These are phyloP conservation scores for Phanerodontia chrysosporium DNA, from an alignment of 768 basidiomycete genomes.

Conservation along the genomic window DNA sequence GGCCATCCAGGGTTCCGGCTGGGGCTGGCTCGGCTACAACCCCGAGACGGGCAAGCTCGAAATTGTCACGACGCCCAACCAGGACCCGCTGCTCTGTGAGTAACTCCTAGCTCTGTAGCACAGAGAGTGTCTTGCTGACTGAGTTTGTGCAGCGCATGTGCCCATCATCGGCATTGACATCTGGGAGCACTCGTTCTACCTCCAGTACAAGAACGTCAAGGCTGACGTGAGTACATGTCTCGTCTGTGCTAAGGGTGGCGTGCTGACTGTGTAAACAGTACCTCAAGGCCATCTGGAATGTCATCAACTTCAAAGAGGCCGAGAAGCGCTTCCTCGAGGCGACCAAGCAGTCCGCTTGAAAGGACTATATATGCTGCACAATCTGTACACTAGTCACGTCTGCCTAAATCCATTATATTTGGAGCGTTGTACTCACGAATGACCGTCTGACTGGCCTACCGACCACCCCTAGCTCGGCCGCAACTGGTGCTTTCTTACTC, in stretches of 20 bases:
- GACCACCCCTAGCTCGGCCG: no score
- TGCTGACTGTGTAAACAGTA: constrained; percentile 48
- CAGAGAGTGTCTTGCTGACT: constrained; percentile 33
- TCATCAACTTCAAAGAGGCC: constrained; percentile 94
- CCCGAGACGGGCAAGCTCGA: constrained; percentile 68
- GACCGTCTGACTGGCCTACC: no score
- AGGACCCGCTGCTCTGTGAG: constrained; percentile 83
- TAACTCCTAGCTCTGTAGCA: constrained; percentile 37
- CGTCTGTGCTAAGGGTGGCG: neutral
- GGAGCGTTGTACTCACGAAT: no score
- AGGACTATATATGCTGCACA: neutral
- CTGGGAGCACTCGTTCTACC: constrained; percentile 73
- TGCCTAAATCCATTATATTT: no score
- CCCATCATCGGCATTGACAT: constrained; percentile 96
- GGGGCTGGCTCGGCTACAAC: constrained; percentile 95
- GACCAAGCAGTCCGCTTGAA: constrained; percentile 20
- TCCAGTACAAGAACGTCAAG: constrained; percentile 89
- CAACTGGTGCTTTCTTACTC: no score
- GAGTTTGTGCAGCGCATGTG: constrained; percentile 54
- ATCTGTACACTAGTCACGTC: neutral
- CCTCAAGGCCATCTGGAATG: constrained; percentile 91
- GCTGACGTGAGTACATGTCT: constrained; percentile 62
- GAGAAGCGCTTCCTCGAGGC: constrained; percentile 51
- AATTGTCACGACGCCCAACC: constrained; percentile 90
- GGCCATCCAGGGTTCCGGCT: constrained; percentile 93